Base-by-base conservation (phyloP, 176 grass and related monocot species). In the Echinochloa phyllopogon region DNA sequence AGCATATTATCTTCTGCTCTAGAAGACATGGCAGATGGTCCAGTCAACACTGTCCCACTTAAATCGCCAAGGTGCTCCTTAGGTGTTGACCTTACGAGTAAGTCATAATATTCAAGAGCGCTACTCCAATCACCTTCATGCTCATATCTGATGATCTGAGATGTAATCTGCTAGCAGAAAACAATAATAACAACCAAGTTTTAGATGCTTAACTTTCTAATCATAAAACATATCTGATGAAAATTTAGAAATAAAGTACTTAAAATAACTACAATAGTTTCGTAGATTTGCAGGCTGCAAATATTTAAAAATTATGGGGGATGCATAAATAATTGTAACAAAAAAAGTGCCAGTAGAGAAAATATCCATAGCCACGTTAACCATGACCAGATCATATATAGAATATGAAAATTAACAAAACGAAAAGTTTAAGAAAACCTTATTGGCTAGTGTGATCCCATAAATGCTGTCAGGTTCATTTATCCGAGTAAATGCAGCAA, bases 401-500 rank as follows among this genome's bases (percentile, higher is more conserved):
- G 71, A 48, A 74, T 59, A 49, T 17, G 48, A 85, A 67, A 62
- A 25, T 74, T 36, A 52, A 73, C 27, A 73, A 74, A 39, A 82
- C 10, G 15, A 56, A 29, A 79, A 58, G 23, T 42, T 68, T 29
- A 17, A n/a, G 18, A 64, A 73, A 89, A 97, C 95, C 95, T 97
- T 89, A 73, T 97, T 94, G 58, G 95, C 85, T 77, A 91, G 86
- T 72, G 94, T 83, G 52, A 97, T 89, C 44, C 95, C 95, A 88
- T 97, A 97, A 83, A 97, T 94, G 87, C 88, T 91, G 83, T 97
- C 95, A 4, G 90, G 95, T 81, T 97, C 95, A 74, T 97, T 97
- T 79, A 97, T 93, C 39, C 85, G 86, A 75, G 75, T 93, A 84
- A 91, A 97, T 75, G 92, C 86, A 75, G 78, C 84, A 91, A 94